Percentiles rank a stretch among this genome's conserved stretches.
phyloP scores from a whole-genome alignment of 2,329 filamentous ascomycete genomes.

The Aspergillus sp. region DNA sequence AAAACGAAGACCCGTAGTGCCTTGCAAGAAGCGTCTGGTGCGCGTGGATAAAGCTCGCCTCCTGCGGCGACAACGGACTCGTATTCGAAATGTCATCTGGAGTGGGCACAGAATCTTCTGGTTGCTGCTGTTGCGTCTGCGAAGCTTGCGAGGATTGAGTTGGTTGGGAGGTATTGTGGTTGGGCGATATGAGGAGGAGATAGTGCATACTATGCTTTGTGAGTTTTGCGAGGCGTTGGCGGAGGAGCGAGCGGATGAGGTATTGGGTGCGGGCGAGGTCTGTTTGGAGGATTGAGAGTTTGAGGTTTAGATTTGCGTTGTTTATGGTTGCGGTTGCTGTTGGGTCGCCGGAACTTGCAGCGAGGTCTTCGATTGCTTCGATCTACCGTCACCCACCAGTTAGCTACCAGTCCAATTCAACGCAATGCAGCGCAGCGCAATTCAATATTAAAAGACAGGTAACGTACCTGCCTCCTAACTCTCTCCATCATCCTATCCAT shows the following conservation, averaged over 20 bases:
- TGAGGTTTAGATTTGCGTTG: constrained; percentile 87
- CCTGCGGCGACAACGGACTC: constrained; percentile 63
- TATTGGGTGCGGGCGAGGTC: constrained; percentile 94
- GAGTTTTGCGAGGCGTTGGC: constrained; percentile 76
- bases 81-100: neutral
- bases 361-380: constrained; percentile 59
- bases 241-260: constrained; percentile 72
- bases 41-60: constrained; percentile 73
- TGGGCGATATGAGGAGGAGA: constrained; percentile 23
- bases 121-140: constrained; percentile 12
- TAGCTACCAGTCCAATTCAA: neutral
- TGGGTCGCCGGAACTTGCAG: constrained; percentile 39
- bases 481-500: constrained; percentile 75
- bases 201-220: constrained; percentile 47
- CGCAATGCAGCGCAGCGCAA: neutral
- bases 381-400: constrained; percentile 39
- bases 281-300: constrained; percentile 89
- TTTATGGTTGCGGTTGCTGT: constrained; percentile 64
- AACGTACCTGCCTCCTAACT: constrained; percentile 54
- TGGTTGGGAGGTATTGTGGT: constrained; percentile 7
- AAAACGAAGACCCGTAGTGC: constrained; percentile 80
- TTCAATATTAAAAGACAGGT: neutral
- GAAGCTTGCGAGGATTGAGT: constrained; percentile 6
- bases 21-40: constrained; percentile 78
- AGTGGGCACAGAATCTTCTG: constrained; percentile 26